Conservation (phyloP, 2,329 filamentous ascomycete genomes). For the Cladosporium oxysporum region DNA sequence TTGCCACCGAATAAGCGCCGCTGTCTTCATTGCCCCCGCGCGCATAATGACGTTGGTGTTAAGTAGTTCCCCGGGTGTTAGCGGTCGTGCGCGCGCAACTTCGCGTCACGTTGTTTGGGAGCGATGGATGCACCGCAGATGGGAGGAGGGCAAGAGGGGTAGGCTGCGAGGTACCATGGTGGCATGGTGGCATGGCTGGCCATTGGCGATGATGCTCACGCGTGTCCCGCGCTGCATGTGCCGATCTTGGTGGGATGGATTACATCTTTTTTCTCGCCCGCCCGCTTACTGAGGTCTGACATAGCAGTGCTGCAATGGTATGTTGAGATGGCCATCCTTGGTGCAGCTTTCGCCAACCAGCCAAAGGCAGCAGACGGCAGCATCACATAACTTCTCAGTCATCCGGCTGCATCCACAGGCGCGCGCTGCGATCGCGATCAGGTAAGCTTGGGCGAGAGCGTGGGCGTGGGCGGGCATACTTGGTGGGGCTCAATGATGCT, state of each 20-base stretch:
- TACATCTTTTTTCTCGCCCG: neutral
- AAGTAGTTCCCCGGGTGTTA: neutral
- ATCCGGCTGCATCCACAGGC: slow-evolving; percentile 2
- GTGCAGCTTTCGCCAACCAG: neutral
- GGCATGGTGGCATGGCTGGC: neutral
- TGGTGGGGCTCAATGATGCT: slow-evolving; percentile 21
- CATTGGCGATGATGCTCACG: neutral
- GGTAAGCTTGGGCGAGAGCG: slow-evolving; percentile 18
- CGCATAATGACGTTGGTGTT: slow-evolving; percentile 9
- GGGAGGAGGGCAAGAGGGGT: neutral
- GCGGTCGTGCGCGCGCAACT: neutral
- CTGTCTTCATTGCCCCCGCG: neutral
- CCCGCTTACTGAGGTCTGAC: neutral
- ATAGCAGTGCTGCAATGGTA: neutral
- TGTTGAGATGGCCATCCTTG: neutral
- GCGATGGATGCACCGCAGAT: neutral
- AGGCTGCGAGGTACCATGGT: neutral
- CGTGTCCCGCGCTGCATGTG: neutral
- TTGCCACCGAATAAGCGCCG: slow-evolving; percentile 10
- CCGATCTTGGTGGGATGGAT: slow-evolving; percentile 8
- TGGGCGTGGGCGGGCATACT: slow-evolving; percentile 4
- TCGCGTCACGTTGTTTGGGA: neutral
- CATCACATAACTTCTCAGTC: slow-evolving; percentile 16
- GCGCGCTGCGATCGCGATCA: slow-evolving; percentile 14
- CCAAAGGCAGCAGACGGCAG: neutral